Base-by-base conservation (phyloP, 164 flowering plant species). In the Piper longum region DNA sequence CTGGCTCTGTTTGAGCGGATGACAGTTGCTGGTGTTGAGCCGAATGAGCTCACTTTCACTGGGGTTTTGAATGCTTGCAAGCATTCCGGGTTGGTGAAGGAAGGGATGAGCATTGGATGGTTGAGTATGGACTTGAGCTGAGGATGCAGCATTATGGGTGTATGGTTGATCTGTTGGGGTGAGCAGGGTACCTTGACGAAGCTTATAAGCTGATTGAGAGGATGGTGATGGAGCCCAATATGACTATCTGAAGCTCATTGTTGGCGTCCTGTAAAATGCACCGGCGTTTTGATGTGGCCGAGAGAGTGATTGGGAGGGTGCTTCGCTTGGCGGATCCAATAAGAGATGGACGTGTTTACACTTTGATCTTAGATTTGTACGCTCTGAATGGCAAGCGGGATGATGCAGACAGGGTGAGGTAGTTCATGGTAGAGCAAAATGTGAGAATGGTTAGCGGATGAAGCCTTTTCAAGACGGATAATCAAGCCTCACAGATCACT, bases 111-210 rank as follows among this genome's bases (percentile, higher is more conserved):
- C 12, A 51, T 4, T 67, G 64, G 45, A 71, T 79, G 85, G 72
- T 78, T 62, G 68, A 72, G 64, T 73, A 56, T 54, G 79, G 77
- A 4, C 63, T 82, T 52, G 81, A 81, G 54, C 78, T 73, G 0
- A 72, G 75, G 68, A 79, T 84, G 67, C 85, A 82, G 52, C 86
- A 84, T 57, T 82, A 77, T 61, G 88, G 85, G 1, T 82, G 88
- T 82, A 77, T 84, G 83, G 83, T 84, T n/a, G 80, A 82, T 72
- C 55, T 84, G 72, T 68, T 75, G 57, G 85, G 89, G 13, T 82
- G 76, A 67, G 84, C 83, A 3, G 96, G 91, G 40, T 43, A 64
- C 58, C 54, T 88, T 41, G 79, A 81, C 36, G 88, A 85, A 68
- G 88, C 91, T 42, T 78, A 76, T 44, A 79, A 79, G 61, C 55